Percentiles rank a stretch among this genome's conserved stretches.
Conservation (phyloP, 2,329 filamentous ascomycete genomes). For the Ceratocystis lukuohia region DNA sequence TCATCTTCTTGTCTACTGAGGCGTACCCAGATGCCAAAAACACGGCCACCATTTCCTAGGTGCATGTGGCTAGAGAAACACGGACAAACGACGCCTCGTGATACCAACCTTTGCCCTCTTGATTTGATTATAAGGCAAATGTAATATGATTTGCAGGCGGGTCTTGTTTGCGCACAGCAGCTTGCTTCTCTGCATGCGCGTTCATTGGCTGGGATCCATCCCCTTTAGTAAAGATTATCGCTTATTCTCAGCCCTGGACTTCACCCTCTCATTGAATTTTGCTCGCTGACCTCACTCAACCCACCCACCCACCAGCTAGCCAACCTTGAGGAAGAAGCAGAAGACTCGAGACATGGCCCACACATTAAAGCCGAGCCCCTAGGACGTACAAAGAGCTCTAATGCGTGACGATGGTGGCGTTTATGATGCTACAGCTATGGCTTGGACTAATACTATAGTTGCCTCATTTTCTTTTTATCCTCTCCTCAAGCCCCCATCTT, state of each 20-base stretch:
- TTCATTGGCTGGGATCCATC: not conserved
- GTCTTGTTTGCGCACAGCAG: not conserved
- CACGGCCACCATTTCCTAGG: no score
- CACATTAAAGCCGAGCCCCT: not conserved
- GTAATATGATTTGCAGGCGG: not conserved
- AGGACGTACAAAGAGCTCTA: not conserved
- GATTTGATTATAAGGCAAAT: not conserved
- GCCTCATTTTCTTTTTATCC: not conserved
- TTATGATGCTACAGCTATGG: not conserved
- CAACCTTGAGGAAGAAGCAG: not conserved
- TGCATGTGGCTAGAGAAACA: not conserved
- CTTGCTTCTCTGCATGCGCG: not conserved
- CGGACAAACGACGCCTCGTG: not conserved
- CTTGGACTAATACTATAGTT: no score
- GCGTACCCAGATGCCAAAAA: no score
- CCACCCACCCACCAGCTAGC: not conserved
- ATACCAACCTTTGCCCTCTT: not conserved
- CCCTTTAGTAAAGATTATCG: not conserved
- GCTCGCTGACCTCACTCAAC: not conserved
- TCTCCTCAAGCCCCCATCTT: not conserved
- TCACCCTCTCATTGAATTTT: not conserved
- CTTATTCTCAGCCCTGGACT: slow-evolving; percentile 3
- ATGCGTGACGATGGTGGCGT: not conserved
- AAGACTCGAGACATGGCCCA: not conserved
- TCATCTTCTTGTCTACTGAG: no score